Evolutionary conservation across 1,284 basidiomycete genomes (phyloP).

Genomic region (Rhodofomes roseus): DNA sequence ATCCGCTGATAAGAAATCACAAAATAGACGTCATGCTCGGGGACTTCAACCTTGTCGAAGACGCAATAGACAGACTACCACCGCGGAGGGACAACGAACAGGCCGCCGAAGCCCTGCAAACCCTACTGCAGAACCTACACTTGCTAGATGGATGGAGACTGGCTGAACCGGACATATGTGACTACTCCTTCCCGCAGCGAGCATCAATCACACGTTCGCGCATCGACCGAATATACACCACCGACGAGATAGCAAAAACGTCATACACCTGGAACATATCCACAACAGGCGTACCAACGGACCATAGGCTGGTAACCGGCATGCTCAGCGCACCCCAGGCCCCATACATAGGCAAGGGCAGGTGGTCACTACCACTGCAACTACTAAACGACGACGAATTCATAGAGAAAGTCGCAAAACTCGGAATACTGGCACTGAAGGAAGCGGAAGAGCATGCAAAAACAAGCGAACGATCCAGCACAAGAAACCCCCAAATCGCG

Average conservation of each 20-base stretch:
- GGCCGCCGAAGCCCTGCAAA: neutral
- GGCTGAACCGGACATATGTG: neutral
- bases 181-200: neutral
- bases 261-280: neutral
- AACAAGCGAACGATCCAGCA: no score
- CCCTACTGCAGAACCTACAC: neutral
- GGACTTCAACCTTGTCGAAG: neutral
- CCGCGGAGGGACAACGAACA: neutral
- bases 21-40: neutral
- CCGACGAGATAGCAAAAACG: neutral
- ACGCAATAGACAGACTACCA: neutral
- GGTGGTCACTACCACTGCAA: neutral
- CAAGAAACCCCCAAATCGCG: no score
- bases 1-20: neutral
- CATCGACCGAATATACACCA: neutral
- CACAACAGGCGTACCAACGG: neutral
- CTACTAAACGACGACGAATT: neutral
- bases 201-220: neutral
- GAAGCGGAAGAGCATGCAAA: no score
- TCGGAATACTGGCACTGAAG: no score
- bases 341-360: neutral
- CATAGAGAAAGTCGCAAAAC: no score
- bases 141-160: neutral
- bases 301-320: neutral
- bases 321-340: neutral